Evolutionary conservation across 169 alveolate genomes (phyloP).

Genomic region (Theileria sp.): DNA sequence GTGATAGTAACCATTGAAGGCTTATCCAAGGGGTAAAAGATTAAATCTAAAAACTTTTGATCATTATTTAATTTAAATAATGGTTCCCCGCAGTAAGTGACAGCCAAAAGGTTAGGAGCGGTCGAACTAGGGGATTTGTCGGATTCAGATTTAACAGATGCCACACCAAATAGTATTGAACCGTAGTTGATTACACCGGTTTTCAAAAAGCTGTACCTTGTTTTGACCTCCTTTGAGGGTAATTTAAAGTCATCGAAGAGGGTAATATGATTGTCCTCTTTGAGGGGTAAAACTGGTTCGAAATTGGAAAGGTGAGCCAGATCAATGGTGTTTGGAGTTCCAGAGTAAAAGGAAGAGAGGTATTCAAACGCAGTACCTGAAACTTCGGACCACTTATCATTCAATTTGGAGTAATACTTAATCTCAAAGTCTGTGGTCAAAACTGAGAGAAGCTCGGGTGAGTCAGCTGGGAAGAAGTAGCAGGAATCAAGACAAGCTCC

Average conservation of each 20-base stretch:
- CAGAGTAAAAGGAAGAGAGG: conserved; percentile 2
- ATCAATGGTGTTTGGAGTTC: neutral
- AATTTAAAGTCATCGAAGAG: neutral
- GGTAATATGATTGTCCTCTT: neutral
- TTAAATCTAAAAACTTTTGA: neutral
- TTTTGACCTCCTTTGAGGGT: neutral
- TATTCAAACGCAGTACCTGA: neutral
- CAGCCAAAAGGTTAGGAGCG: neutral
- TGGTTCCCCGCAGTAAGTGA: neutral
- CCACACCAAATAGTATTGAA: neutral
- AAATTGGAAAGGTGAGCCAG: neutral
- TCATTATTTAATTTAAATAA: neutral
- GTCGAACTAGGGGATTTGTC: neutral
- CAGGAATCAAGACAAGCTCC: neutral
- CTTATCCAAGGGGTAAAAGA: conserved; percentile 3
- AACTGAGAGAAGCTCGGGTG: conserved; percentile 5
- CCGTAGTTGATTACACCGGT: neutral
- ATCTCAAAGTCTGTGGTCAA: neutral
- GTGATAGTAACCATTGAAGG: neutral
- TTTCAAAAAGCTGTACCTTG: neutral
- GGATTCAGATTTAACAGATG: neutral
- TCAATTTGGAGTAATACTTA: neutral
- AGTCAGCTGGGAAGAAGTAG: neutral
- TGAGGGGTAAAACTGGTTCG: neutral
- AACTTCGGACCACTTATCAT: neutral